Base-by-base conservation (phyloP, 106 monocot genomes). In the Apostasia shenzhenica region DNA sequence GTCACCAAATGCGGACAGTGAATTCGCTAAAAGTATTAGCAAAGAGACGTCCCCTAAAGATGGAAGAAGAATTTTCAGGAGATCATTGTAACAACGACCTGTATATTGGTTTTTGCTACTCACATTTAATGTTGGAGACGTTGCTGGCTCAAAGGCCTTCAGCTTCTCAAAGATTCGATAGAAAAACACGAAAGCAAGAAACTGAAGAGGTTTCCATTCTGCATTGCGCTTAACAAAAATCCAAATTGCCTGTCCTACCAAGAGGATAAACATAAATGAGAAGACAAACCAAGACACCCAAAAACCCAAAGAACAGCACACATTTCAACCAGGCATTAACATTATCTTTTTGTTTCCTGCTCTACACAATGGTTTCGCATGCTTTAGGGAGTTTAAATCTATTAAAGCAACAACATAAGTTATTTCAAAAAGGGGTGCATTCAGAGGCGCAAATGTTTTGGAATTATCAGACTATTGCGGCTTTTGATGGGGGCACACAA, bases 141-240 rank as follows among this genome's bases (percentile, higher is more conserved):
- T 74, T 55, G 63, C 72, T 61, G 94, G 91, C 73, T 94, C 94
- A 79, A 68, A 81, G 51, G 91, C 48, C 74, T 83, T 94, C 66
- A 94, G 55, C 75, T 94, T 94, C 70, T 94, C 91, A 82, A 95
- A 88, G 69, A 95, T 84, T 74, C 95, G 63, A 70, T 95, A 95
- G 73, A 91, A 91, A 73, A 83, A 95, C 9, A 66, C 75, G 61
- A 91, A 88, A 39, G 82, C 83, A n/a, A 95, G 73, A 81, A 95
- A 95, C 74, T 95, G 95, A 81, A 95, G 72, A 59, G 95, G 95
- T 72, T 80, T 91, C 84, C 85, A 95, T 52, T 95, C 91, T 14
- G 85, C 83, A 82, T 65, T 79, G 48, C 88, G 83, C 65, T 81
- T 73, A 26, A 95, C 56, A 41, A 88, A 65, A 66, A 84, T 72